These are phyloP conservation scores for Pseudoscleropodium purum DNA, from an alignment of 225 moss, liverwort and hornwort species.

Conservation along the genomic window DNA sequence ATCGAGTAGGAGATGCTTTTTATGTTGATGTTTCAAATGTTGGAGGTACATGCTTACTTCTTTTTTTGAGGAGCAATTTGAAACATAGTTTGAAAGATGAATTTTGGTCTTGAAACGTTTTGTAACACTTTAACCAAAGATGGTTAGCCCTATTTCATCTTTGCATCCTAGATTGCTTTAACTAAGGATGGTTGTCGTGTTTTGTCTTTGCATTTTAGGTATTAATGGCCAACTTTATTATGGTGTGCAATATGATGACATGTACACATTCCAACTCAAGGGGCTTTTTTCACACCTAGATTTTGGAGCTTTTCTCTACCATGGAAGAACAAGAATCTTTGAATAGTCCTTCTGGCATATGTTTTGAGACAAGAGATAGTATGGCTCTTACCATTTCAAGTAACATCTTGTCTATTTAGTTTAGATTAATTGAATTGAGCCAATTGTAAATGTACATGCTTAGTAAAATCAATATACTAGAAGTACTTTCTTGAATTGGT, in stretches of 20 bases:
- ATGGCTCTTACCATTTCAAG: not conserved
- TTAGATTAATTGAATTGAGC: not conserved
- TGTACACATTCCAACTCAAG: not conserved
- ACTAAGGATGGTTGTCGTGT: fast-evolving
- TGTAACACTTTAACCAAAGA: too few species aligned
- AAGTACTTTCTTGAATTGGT: too few species aligned
- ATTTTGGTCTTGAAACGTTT: not conserved
- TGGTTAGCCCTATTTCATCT: too few species aligned
- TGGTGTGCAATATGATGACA: not conserved
- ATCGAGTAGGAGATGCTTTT: not conserved
- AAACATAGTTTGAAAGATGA: not conserved
- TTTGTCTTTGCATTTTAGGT: not conserved
- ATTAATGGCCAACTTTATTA: not conserved
- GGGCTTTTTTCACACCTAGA: not conserved
- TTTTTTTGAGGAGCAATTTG: not conserved
- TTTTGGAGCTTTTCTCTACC: not conserved
- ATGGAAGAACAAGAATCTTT: not conserved
- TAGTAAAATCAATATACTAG: not conserved
- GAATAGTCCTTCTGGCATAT: not conserved
- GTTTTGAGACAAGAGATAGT: not conserved
- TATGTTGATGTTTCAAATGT: not conserved
- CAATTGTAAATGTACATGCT: not conserved
- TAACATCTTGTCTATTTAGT: not conserved
- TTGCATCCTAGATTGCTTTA: not conserved
- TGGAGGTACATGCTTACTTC: not conserved